Evolutionary conservation across 129 eudicot genomes (phyloP), one percentile per base, ranked within the genome.

Genomic region (Lactuca saligna): DNA sequence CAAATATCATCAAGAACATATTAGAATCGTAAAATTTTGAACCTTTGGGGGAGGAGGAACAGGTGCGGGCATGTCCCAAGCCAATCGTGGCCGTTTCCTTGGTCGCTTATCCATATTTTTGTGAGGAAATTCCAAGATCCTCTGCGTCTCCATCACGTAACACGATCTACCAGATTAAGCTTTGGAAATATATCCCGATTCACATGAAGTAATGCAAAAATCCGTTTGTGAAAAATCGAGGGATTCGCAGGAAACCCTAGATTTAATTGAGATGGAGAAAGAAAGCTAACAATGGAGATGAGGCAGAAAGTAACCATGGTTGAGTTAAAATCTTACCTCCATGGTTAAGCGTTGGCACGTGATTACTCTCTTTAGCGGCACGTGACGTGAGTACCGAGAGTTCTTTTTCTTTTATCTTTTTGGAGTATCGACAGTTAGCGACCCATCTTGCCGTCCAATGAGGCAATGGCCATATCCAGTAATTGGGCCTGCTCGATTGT

Each of bases 1-100:
- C 3, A 65, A 5, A 37, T 3, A 73, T 14, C 53, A 37, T 31
- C 9, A 14, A 58, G 35, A 35, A 65, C 3, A 69, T 5, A 13
- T 34, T 16, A 78, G 61, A 46, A 29, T 12, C 29, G 50, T 4
- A 65, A 9, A 11, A 31, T 57, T 7, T 17, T 65, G 25, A 60
- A 83, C 94, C 94, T 87, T 84, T 1, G 74, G 79, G 61, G 82
- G 86, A 72, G 81, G 80, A 57, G 74, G 82, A 74, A 84, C 61
- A 39, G 80, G 84, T 20, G 86, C 88, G 11, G 86, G 82, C 78
- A 83, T 62, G 67, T 89, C 92, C 92, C 96, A 83, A 1, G 90
- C 74, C 61, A 89, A 89, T n/a, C 96, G 85, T 69, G 91, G 92
- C 50, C 92, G 85, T 63, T 89, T 89, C 54, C 92, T 72, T 3